A percentile compares a stretch with the other conserved stretches of the same genome.
These are phyloP conservation scores for Herpotrichia juniperi DNA, from an alignment of 2,329 filamentous ascomycete genomes.

Conservation along the genomic window DNA sequence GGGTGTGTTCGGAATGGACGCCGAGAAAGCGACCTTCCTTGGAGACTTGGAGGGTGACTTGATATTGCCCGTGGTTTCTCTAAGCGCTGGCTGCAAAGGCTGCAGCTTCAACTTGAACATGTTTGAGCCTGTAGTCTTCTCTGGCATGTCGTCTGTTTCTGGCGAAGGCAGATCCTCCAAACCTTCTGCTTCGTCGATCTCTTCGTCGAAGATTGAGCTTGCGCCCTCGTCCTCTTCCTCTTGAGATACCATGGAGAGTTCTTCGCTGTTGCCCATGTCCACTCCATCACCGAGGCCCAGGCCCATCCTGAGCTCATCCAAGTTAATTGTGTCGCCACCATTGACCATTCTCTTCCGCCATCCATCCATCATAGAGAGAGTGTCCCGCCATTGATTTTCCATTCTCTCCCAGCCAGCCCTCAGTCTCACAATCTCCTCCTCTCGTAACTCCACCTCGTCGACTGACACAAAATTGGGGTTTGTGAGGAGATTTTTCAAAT, in stretches of 20 bases:
- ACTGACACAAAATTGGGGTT: slow-evolving; percentile 96
- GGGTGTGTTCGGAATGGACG: slow-evolving; percentile 42
- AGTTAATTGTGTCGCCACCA: slow-evolving; percentile 71
- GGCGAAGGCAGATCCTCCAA: slow-evolving; percentile 29
- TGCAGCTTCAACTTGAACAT: slow-evolving; percentile 43
- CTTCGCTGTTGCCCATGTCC: slow-evolving; percentile 35
- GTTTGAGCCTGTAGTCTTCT: slow-evolving; percentile 29
- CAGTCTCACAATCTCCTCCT: slow-evolving; percentile 85
- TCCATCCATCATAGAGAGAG: slow-evolving; percentile 86
- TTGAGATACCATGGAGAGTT: slow-evolving; percentile 33
- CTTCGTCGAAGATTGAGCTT: slow-evolving; percentile 39
- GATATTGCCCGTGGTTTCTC: slow-evolving; percentile 43
- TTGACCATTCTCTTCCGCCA: slow-evolving; percentile 84
- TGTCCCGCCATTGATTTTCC: slow-evolving; percentile 88
- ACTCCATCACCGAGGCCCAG: slow-evolving; percentile 60
- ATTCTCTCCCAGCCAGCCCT: slow-evolving; percentile 91
- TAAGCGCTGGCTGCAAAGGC: slow-evolving; percentile 35
- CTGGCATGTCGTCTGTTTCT: slow-evolving; percentile 22
- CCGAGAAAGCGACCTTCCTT: slow-evolving; percentile 48
- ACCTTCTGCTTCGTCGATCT: slow-evolving; percentile 28
- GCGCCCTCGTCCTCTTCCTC: slow-evolving; percentile 26
- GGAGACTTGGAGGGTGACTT: slow-evolving; percentile 43
- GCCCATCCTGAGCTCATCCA: slow-evolving; percentile 67
- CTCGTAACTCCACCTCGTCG: slow-evolving; percentile 90
- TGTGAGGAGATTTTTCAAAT: slow-evolving; percentile 82